phyloP scores from a whole-genome alignment of 805 yeast species.

The Wickerhamomyces sydowiorum region DNA sequence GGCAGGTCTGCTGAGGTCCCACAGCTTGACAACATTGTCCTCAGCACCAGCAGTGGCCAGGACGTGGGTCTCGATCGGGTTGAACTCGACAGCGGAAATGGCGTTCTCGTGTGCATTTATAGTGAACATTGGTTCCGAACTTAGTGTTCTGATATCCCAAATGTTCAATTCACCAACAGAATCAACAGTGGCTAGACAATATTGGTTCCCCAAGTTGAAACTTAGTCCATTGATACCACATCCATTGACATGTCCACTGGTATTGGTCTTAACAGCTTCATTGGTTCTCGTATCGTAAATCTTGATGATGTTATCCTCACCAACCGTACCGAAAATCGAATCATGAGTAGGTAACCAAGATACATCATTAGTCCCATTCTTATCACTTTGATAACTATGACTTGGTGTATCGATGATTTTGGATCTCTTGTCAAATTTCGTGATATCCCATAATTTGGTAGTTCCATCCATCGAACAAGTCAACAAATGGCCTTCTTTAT shows the following conservation, averaged over 20 bases:
- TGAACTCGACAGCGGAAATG: constrained; percentile 71
- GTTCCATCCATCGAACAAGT: constrained; percentile 62
- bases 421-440: constrained; percentile 27
- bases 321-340: constrained; percentile 55
- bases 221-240: constrained; percentile 51
- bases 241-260: constrained; percentile 9
- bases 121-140: constrained; percentile 22
- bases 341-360: constrained; percentile 64
- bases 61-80: constrained; percentile 45
- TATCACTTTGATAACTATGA: constrained; percentile 26
- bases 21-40: constrained; percentile 56
- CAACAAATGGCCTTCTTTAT: constrained; percentile 51
- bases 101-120: constrained; percentile 43
- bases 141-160: constrained; percentile 63
- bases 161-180: constrained; percentile 47
- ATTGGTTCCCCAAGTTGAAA: constrained; percentile 51
- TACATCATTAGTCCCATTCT: constrained; percentile 61
- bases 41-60: constrained; percentile 64
- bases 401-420: constrained; percentile 15
- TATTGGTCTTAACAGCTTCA: constrained; percentile 3
- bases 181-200: constrained; percentile 64
- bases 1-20: constrained; percentile 39
- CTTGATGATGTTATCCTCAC: constrained; percentile 52
- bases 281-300: constrained; percentile 48
- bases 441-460: constrained; percentile 65